These are phyloP conservation scores for Cyberlindnera galapagoensis DNA, from an alignment of 805 yeast species.

Conservation along the genomic window DNA sequence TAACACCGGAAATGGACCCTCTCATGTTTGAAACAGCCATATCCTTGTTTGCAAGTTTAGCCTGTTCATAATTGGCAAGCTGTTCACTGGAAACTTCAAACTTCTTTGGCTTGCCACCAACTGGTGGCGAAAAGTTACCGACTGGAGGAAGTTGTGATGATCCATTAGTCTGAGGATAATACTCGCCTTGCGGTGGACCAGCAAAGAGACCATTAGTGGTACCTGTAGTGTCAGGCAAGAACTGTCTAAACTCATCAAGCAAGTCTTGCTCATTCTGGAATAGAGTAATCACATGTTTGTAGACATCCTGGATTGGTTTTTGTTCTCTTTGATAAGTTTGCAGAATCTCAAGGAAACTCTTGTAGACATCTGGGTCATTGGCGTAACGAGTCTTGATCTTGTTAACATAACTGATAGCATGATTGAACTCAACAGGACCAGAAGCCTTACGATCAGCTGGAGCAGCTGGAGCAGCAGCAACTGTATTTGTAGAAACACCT, in stretches of 20 bases:
- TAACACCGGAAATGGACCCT: conserved; percentile 20
- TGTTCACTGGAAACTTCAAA: conserved; percentile 12
- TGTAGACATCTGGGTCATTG: conserved; percentile 91
- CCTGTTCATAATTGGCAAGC: conserved; percentile 12
- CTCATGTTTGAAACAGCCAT: conserved; percentile 32
- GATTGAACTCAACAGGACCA: conserved; percentile 90
- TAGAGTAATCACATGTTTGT: conserved; percentile 82
- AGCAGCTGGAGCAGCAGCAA: too few relatives aligned
- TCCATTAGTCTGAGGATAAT: conserved; percentile 20
- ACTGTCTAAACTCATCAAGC: conserved; percentile 89
- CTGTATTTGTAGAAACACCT: conserved; percentile 5
- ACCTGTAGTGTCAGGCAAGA: conserved; percentile 68
- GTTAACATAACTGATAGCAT: conserved; percentile 94
- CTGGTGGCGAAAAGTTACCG: conserved; percentile 77
- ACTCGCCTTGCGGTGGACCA: conserved; percentile 17
- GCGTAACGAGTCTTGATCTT: conserved; percentile 92
- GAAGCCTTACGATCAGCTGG: conserved; percentile 22
- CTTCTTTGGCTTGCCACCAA: conserved; percentile 25
- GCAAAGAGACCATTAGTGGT: conserved; percentile 16
- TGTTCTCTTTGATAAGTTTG: conserved; percentile 97
- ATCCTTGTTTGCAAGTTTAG: conserved; percentile 22
- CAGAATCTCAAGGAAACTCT: conserved; percentile 86
- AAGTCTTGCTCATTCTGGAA: conserved; percentile 93
- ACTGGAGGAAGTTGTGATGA: conserved; percentile 71
- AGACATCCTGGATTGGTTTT: conserved; percentile 91